These are phyloP conservation scores for Thraustochytrium aureum DNA, from an alignment of 352 stramenopile genomes.

Conservation along the genomic window DNA sequence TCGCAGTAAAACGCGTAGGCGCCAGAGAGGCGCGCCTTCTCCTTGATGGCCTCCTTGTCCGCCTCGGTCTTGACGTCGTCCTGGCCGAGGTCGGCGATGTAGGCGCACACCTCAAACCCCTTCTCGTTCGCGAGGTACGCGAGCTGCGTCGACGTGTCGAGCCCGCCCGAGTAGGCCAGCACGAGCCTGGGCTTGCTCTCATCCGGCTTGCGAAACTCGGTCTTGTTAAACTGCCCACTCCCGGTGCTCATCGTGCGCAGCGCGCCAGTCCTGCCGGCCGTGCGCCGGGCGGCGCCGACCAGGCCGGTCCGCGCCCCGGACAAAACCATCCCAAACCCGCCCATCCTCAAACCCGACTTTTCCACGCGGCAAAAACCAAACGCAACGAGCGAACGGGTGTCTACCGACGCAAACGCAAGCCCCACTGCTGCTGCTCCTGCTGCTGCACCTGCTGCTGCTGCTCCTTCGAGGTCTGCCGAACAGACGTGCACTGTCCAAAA, in stretches of 20 bases:
- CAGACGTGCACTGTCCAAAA: too few species aligned
- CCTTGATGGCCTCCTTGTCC: conserved; percentile 74
- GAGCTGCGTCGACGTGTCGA: conserved; percentile 98
- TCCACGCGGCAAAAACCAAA: too few species aligned
- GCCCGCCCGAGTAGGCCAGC: conserved; percentile 94
- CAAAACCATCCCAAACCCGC: too few species aligned
- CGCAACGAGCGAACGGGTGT: too few species aligned
- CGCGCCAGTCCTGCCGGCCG: too few species aligned
- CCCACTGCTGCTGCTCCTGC: too few species aligned
- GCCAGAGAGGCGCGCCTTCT: conserved; percentile 75
- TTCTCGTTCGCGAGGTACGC: conserved; percentile 97
- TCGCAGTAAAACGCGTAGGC: conserved; percentile 87
- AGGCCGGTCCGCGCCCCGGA: too few species aligned
- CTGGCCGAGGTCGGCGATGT: conserved; percentile 98
- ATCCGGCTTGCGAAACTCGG: conserved; percentile 58
- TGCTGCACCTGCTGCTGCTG: too few species aligned
- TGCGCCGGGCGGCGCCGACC: too few species aligned
- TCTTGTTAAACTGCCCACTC: conserved; percentile 52
- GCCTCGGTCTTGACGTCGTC: conserved; percentile 67
- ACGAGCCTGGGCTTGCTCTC: conserved; percentile 81
- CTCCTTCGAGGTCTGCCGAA: too few species aligned
- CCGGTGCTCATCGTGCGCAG: background rate
- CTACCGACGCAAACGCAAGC: too few species aligned
- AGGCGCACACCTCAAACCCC: conserved; percentile 98
- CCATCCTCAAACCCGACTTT: too few species aligned